Base-by-base conservation (phyloP, 2,329 filamentous ascomycete species). In the Aureobasidium melanogenum region DNA sequence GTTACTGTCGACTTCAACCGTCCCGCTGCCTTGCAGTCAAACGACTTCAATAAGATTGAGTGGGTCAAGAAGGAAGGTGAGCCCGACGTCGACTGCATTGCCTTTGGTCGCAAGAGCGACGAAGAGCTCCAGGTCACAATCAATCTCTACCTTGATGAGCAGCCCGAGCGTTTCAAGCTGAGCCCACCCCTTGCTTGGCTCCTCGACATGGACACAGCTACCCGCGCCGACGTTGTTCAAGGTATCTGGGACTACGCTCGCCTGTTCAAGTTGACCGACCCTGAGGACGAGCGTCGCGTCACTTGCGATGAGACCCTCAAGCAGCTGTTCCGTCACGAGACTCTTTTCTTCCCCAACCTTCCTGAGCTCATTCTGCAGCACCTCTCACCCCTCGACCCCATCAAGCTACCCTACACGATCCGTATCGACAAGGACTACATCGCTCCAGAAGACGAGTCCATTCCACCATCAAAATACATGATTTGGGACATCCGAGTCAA, bases 191-290 rank as follows among this genome's bases (percentile, higher is more conserved):
- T 99, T 48, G 87, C 91, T 12, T 88, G 95, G 54, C 82, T 97
- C 15, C 80, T 97, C 19, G 94, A 97, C 69, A 89, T 89, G 69
- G 82, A 86, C 52, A 91, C 96, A 73, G 93, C 91, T 55, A 93
- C 94, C 30, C 87, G 91, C 32, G 88, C 91, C 41, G 91, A 94
- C 64, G 88, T 92, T 7, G 86, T 96, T 30, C 89, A 95, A 80
- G 92, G 89, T 15, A 83, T 99, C 34, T 99, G 92, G 91, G 92
- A 97, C 71, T 99, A 99, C 69, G 89, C 96, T 66, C 87, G 90
- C 67, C 81, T 89, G 22, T 88, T 89, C 79, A 86, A 87, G 19
- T 79, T 99, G 50, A 91, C 96, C 72, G 93, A 97, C 71, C 92
- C 96, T 66, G 93, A 97, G 63, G 94, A 99, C 72, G 94, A 94